Percentiles rank a stretch among this genome's conserved stretches.
Evolutionary conservation across 257 asterid genomes (phyloP).

Genomic region (Verbena officinalis): DNA sequence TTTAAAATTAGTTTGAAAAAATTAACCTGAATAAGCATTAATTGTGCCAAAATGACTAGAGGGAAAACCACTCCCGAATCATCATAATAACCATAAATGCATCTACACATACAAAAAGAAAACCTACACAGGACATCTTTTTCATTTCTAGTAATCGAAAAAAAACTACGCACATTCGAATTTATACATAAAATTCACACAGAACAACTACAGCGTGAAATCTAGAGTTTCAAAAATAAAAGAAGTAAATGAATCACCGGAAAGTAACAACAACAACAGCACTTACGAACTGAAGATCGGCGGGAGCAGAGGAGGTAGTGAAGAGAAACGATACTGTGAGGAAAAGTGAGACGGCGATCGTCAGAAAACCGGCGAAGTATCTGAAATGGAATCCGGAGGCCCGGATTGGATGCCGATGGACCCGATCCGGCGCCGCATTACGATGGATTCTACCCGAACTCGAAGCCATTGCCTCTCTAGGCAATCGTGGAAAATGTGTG

Average conservation of each 20-base stretch:
- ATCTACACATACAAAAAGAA: conserved; percentile 22
- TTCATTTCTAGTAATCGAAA: not conserved
- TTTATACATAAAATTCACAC: not conserved
- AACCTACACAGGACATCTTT: not conserved
- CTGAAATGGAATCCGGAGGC: conserved; percentile 24
- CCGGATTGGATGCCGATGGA: conserved; percentile 23
- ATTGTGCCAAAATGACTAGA: conserved; percentile 22
- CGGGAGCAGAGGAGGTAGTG: conserved; percentile 39
- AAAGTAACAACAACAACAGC: not conserved
- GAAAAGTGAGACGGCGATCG: conserved; percentile 46
- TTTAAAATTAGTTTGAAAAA: conserved; percentile 13
- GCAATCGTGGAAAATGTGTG: conserved; percentile 24
- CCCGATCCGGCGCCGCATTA: conserved; percentile 38
- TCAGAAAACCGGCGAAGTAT: conserved; percentile 43
- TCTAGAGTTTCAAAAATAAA: not conserved
- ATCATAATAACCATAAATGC: conserved; percentile 34
- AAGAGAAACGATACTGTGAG: conserved; percentile 41
- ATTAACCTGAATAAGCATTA: conserved; percentile 20
- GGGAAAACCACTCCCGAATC: conserved; percentile 21
- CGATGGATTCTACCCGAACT: conserved; percentile 36
- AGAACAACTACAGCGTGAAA: not conserved
- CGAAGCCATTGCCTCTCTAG: conserved; percentile 39
- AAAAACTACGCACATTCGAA: not conserved
- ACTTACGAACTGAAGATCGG: conserved; percentile 53
- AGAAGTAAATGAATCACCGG: not conserved